Percentiles rank a stretch among this genome's conserved stretches.
Evolutionary conservation across 305 asterid species (phyloP).

Genomic region (Ilex paraguariensis): DNA sequence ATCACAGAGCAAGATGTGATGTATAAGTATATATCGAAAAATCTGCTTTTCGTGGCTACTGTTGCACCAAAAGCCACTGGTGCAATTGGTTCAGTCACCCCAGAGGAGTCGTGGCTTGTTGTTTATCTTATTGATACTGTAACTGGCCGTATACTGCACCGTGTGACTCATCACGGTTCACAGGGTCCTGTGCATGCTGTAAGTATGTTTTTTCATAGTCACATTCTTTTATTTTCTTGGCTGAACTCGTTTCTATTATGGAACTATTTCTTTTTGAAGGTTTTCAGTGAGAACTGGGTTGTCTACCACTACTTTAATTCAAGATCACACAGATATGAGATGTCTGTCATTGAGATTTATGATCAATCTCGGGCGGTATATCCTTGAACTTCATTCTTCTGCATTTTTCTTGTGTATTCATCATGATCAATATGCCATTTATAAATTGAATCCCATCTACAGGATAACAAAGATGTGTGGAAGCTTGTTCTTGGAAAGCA

Average conservation of each 20-base stretch:
- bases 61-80: conserved; percentile 82
- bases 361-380: conserved; percentile 95
- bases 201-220: conserved; percentile 32
- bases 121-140: conserved; percentile 84
- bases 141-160: conserved; percentile 87
- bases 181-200: conserved; percentile 96
- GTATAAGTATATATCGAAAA: conserved; percentile 89
- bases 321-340: conserved; percentile 94
- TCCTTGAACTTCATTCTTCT: conserved; percentile 20
- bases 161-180: conserved; percentile 88
- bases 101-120: conserved; percentile 80
- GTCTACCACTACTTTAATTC: conserved; percentile 96
- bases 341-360: conserved; percentile 95
- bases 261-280: conserved; percentile 41
- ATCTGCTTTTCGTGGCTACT: conserved; percentile 81
- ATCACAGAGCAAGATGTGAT: conserved; percentile 84
- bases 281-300: conserved; percentile 93
- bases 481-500: conserved; percentile 88
- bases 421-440: conserved; percentile 2
- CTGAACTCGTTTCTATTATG: conserved; percentile 1
- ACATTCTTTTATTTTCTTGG: neutral
- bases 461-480: conserved; percentile 92
- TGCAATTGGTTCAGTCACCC: conserved; percentile 81
- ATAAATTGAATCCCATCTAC: conserved; percentile 28
- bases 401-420: conserved; percentile 3